A percentile compares a stretch with the other conserved stretches of the same genome.
Evolutionary conservation across 192 early-diverging fungal genomes (phyloP).

Genomic region (Diversispora epigaea): DNA sequence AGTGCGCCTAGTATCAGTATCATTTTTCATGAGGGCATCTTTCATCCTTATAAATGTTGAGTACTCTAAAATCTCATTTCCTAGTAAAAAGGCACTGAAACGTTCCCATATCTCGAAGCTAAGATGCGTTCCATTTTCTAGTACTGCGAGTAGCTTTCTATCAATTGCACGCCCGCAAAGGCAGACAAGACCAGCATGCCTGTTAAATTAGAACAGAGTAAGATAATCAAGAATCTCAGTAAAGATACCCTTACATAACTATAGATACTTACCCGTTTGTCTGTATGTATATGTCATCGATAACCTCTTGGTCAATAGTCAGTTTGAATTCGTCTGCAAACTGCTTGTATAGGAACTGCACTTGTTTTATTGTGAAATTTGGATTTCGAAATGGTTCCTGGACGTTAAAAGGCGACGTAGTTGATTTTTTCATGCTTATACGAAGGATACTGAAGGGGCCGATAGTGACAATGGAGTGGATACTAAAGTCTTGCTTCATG

Average conservation of each 20-base stretch:
- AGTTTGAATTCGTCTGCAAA: neutral
- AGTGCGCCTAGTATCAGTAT: too few relatives aligned
- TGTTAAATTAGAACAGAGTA: slow-evolving; percentile 17
- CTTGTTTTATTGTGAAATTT: slow-evolving; percentile 24
- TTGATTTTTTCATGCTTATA: neutral
- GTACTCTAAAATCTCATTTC: too few relatives aligned
- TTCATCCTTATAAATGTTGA: too few relatives aligned
- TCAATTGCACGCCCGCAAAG: too few relatives aligned
- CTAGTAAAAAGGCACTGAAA: too few relatives aligned
- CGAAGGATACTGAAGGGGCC: slow-evolving; percentile 23
- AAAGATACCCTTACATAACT: neutral
- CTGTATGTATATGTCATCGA: slow-evolving; percentile 33
- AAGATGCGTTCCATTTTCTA: too few relatives aligned
- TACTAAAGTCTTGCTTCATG: neutral
- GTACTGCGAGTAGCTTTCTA: too few relatives aligned
- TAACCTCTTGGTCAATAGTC: slow-evolving; percentile 30
- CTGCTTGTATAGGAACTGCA: slow-evolving; percentile 2
- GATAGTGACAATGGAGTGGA: neutral
- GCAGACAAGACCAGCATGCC: slow-evolving; percentile 22
- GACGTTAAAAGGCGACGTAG: slow-evolving; percentile 19
- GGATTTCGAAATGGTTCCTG: slow-evolving; percentile 13
- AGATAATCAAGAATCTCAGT: slow-evolving; percentile 26
- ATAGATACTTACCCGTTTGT: slow-evolving; percentile 34
- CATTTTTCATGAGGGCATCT: too few relatives aligned
- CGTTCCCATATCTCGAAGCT: too few relatives aligned